Evolutionary conservation across 2,329 filamentous ascomycete species (phyloP), one percentile per base, ranked within the genome.

Genomic region (Trichoderma polysporum): DNA sequence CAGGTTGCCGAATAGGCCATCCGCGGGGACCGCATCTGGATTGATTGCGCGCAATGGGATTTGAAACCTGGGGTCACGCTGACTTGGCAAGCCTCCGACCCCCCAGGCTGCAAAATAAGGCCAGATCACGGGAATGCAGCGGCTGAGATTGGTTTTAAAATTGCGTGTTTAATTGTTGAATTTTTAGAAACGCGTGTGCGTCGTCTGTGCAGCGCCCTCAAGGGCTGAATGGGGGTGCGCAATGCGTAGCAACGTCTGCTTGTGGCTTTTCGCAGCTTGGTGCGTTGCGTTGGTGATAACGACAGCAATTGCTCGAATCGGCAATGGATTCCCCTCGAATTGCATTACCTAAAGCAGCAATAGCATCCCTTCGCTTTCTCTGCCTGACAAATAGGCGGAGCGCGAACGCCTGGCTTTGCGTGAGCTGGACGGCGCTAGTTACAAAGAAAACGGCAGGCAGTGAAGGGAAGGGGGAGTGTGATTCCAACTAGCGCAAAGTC

Each of bases 401-500:
- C 27, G 31, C n/a, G 17, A 22, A 37, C 31, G 53, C 53, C 37
- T 19, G 47, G 33, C 15, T 52, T 61, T 37, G 39, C 57, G 31
- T 47, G 57, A 45, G 29, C 41, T 47, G 41, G 45, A 31, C 45
- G 58, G 45, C 45, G 25, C 59, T 33, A 29, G 35, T 53, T 41
- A 53, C 33, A 53, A 53, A 62, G 33, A 27, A 52, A 61, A 52
- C 15, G n/a, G 10, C 22, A 53, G 22, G 25, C 57, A 47, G 33
- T 25, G 13, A 33, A 29, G 9, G 15, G 25, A 47, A 50, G 13
- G 41, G 41, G 50, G 49, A 47, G 60, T 27, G 22, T 56, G 37
- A 56, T 56, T 64, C 50, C 60, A 64, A 25, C 29, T 64, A 64
- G 60, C 60, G 49, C 27, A 64, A 64, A 64, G 60, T 56, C 27